Percentiles rank a stretch among this genome's conserved stretches.
These are phyloP conservation scores for Lizanozyma gosingica DNA, from an alignment of 1,139 yeast genomes.

Conservation along the genomic window DNA sequence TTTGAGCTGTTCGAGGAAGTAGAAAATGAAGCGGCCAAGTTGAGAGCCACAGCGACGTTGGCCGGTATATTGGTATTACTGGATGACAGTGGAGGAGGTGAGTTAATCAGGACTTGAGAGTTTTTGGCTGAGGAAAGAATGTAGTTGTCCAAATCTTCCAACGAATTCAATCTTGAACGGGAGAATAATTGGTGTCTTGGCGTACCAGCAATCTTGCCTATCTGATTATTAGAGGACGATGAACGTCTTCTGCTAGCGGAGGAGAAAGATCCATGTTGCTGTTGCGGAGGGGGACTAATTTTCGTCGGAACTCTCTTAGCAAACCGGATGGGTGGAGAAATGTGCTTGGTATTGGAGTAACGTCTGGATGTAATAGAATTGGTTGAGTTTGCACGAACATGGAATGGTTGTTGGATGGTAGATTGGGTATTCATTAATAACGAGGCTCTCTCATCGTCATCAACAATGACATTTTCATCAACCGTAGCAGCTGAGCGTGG, in stretches of 20 bases:
- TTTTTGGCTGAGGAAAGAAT: constrained; percentile 32
- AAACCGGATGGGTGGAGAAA: constrained; percentile 32
- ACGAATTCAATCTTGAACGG: constrained; percentile 34
- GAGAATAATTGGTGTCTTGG: constrained; percentile 26
- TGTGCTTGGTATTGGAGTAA: constrained; percentile 7
- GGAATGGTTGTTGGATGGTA: constrained; percentile 1
- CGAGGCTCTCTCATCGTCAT: constrained; percentile 31
- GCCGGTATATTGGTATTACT: constrained; percentile 4
- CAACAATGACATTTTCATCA: constrained; percentile 30
- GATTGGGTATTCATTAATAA: background rate
- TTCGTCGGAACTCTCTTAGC: constrained; percentile 37
- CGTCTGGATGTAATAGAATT: background rate
- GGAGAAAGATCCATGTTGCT: constrained; percentile 8
- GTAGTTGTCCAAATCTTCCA: constrained; percentile 37
- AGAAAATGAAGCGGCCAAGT: no score
- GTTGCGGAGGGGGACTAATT: constrained; percentile 34
- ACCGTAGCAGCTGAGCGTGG: constrained; percentile 13
- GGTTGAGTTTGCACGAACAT: background rate
- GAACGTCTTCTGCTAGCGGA: constrained; percentile 20
- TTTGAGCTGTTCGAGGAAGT: constrained; percentile 9
- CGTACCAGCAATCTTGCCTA: constrained; percentile 5
- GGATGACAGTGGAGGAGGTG: constrained; percentile 25
- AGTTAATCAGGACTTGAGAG: constrained; percentile 26
- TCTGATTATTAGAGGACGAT: constrained; percentile 15
- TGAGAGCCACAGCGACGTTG: constrained; percentile 12